Evolutionary conservation across 2,329 filamentous ascomycete species (phyloP).

Genomic region (Trichoderma breve): DNA sequence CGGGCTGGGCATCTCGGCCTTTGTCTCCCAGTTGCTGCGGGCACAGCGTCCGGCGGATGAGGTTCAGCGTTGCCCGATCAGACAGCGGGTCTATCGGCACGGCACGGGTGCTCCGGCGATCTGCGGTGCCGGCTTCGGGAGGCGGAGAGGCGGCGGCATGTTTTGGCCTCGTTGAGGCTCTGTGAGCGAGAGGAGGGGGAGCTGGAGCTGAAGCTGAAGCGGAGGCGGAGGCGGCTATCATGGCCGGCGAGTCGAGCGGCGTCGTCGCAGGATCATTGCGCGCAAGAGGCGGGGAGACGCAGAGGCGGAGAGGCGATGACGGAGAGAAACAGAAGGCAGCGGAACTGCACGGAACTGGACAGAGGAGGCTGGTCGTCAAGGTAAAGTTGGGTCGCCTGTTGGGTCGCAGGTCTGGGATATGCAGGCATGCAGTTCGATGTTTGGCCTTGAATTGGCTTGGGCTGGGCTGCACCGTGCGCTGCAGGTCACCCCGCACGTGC

Average conservation of each 20-base stretch:
- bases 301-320: background rate
- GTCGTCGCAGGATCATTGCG: slow-evolving; percentile 30
- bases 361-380: slow-evolving; percentile 20
- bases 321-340: background rate
- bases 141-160: slow-evolving; percentile 21
- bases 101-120: slow-evolving; percentile 36
- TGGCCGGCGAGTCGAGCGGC: slow-evolving; percentile 27
- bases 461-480: slow-evolving; percentile 30
- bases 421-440: slow-evolving; percentile 10
- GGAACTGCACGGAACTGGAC: background rate
- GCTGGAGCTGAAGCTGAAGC: slow-evolving; percentile 3
- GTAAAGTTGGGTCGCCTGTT: slow-evolving; percentile 23
- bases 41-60: slow-evolving; percentile 83
- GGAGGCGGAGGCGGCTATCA: slow-evolving; percentile 29
- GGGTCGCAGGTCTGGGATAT: slow-evolving; percentile 24
- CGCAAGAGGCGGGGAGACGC: background rate
- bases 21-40: slow-evolving; percentile 64
- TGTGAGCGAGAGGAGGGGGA: slow-evolving; percentile 18
- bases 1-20: slow-evolving; percentile 45
- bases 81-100: slow-evolving; percentile 55
- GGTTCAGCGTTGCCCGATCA: slow-evolving; percentile 73
- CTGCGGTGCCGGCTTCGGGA: slow-evolving; percentile 24
- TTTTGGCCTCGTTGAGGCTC: slow-evolving; percentile 17
- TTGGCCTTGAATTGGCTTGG: background rate
- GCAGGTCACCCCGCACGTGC: slow-evolving; percentile 25